A percentile compares a stretch with the other conserved stretches of the same genome.
Evolutionary conservation across 2,329 filamentous ascomycete genomes (phyloP).

Genomic region (Botrytis hyacinthi): DNA sequence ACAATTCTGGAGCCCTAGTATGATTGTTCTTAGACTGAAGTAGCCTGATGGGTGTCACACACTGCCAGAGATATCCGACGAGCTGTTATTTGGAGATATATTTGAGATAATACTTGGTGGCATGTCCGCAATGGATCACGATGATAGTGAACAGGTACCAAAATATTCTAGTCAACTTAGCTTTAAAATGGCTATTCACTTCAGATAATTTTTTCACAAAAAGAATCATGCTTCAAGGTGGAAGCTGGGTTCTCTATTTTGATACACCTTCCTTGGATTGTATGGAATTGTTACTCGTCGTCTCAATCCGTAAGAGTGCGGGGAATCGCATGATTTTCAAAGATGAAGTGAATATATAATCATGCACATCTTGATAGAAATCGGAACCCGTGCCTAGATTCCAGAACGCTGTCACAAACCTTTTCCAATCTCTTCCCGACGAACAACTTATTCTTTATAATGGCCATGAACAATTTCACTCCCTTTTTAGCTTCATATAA

Average conservation of each 20-base stretch:
- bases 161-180: too few species aligned
- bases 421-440: accelerated
- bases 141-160: too few species aligned
- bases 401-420: accelerated
- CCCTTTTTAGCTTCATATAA: neutral
- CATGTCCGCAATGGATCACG: neutral
- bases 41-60: neutral
- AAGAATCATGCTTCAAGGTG: neutral
- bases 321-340: neutral
- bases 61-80: neutral
- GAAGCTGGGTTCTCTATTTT: neutral
- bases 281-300: neutral
- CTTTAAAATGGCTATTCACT: neutral
- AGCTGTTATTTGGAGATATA: too few species aligned
- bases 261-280: neutral
- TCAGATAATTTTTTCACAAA: neutral
- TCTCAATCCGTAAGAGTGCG: neutral
- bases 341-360: neutral
- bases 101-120: neutral
- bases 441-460: neutral
- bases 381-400: neutral
- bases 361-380: neutral
- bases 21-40: neutral
- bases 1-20: neutral
- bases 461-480: neutral